Evolutionary conservation across 169 alveolate species (phyloP), one percentile per base, ranked within the genome.

Genomic region (Plasmodium coatneyi): DNA sequence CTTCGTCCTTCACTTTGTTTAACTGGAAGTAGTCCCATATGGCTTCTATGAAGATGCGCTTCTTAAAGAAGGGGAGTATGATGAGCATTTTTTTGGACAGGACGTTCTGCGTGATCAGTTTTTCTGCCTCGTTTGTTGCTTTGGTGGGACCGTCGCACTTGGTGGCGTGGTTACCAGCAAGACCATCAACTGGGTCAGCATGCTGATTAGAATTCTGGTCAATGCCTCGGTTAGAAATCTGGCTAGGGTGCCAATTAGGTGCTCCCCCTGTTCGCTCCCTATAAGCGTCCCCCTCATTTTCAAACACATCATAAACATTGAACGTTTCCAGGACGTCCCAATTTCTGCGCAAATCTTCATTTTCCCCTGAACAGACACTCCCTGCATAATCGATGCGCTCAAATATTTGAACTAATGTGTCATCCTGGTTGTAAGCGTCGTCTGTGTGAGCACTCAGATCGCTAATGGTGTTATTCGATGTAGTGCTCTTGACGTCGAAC

Each of bases 11-110:
- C 28, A 28, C 9, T 54, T 39, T 36, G 30, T 71, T 70, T 9
- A 12, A 16, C 32, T 83, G 72, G 76, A 54, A 52, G 76, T 83
- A 71, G 1, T 83, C 92, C 19, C 46, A 25, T 41, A 83, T 83
- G 46, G 92, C 79, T 36, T 83, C 92, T 83, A 83, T 43, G 49
- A 83, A 83, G 52, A 83, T 83, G 2, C 92, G 81, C 25, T 83
- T 83, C 52, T 36, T 83, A 34, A 22, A 83, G 22, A 83, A 83
- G n/a, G 92, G 92, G 34, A 83, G 70, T n/a, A 34, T 39, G 46
- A 83, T 34, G 30, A 52, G 56, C 34, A 83, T 22, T 39, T 83
- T 83, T 41, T 54, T 39, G 1, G 80, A 83, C 19, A 70, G 0
- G 22, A 70, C n/a, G 19, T 70, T 39, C 43, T 83, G 36, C 76